Evolutionary conservation across 2,329 filamentous ascomycete species (phyloP), one percentile per base, ranked within the genome.

Genomic region (Dactylellina parvicollis): DNA sequence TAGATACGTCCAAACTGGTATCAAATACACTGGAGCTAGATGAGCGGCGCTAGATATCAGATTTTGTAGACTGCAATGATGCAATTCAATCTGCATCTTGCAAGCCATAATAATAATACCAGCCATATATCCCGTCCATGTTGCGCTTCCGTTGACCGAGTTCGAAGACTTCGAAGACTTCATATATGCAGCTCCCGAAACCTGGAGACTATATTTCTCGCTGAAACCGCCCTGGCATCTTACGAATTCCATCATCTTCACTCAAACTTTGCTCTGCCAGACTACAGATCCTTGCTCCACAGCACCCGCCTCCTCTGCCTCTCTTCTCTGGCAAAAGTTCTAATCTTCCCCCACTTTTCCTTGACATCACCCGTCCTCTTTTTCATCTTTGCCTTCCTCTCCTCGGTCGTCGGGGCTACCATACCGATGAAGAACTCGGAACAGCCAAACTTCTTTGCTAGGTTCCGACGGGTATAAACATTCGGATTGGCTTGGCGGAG

Each of bases 401-500:
- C 80, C 40, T 80, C 79, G 71, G 84, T 84, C 28, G 84, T 85
- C 75, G 84, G 82, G 56, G 84, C 85, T 62, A 87, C 85, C 81
- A 88, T 82, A 8, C 84, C 84, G 47, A 89, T 84, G 76, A 90
- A 89, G 56, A 89, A 84, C 66, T 85, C 82, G 64, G 84, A 87
- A 80, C 87, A 89, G 4, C 85, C 83, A 78, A 88, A 90, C 78
- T 85, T 85, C 79, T 87, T 84, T 38, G 88, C 87, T 75, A 90
- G 79, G 77, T 83, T 83, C 65, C 83, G 82, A 47, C 86, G 79
- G 49, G 86, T 89, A 87, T 88, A 90, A 67, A 81, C 81, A 74
- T 83, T 81, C 4, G 87, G 87, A 76, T 90, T 85, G 66, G 81
- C 81, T 28, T 79, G 77, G 49, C 88, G 81, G 59, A 90, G 80